Percentiles rank a stretch among this genome's conserved stretches.
Evolutionary conservation across 345 rosid genomes (phyloP).

Genomic region (Turnera subulata): DNA sequence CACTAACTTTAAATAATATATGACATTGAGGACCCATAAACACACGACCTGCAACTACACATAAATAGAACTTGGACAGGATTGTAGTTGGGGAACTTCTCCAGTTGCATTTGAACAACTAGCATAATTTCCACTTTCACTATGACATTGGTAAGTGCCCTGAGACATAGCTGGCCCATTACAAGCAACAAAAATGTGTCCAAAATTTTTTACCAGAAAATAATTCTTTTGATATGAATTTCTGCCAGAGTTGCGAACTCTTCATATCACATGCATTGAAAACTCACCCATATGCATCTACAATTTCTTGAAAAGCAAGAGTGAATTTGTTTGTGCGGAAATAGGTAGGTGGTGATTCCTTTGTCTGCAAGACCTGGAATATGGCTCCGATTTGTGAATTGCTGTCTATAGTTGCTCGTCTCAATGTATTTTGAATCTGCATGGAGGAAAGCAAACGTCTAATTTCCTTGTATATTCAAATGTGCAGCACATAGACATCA

Average conservation of each 20-base stretch:
- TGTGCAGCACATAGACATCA: neutral
- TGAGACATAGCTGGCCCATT: too few relatives aligned
- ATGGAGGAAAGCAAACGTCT: conserved; percentile 1
- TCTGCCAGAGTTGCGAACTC: neutral
- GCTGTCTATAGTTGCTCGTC: conserved; percentile 77
- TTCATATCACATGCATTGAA: neutral
- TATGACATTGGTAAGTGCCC: too few relatives aligned
- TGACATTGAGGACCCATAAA: too few relatives aligned
- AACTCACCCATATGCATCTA: conserved; percentile 95
- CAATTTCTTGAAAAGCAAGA: conserved; percentile 93
- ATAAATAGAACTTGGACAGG: too few relatives aligned
- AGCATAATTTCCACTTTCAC: too few relatives aligned
- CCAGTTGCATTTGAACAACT: too few relatives aligned
- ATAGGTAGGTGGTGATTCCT: conserved; percentile 86
- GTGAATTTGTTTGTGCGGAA: conserved; percentile 91
- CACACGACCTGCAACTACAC: too few relatives aligned
- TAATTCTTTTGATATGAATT: too few relatives aligned
- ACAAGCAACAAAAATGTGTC: too few relatives aligned
- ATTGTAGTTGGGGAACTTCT: too few relatives aligned
- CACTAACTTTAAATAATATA: too few relatives aligned
- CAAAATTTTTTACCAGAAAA: too few relatives aligned
- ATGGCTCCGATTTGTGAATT: conserved; percentile 90
- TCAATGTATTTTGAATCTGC: conserved; percentile 85
- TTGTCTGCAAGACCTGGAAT: conserved; percentile 80
- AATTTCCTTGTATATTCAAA: neutral